Percentiles rank a stretch among this genome's conserved stretches.
These are phyloP conservation scores for Fusarium caatingaense DNA, from an alignment of 2,329 filamentous ascomycete genomes.

Conservation along the genomic window DNA sequence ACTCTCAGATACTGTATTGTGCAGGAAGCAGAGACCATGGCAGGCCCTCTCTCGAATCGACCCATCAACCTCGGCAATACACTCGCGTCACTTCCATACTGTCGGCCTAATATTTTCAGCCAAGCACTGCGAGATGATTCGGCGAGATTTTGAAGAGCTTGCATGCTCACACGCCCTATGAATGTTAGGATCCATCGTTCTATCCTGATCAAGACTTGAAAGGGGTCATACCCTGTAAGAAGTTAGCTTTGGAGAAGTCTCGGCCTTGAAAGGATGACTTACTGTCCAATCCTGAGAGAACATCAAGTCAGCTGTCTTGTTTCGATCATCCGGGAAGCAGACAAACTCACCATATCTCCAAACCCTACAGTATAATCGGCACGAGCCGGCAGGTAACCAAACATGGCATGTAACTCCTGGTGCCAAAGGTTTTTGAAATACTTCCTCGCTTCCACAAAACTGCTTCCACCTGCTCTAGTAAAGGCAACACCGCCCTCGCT, in stretches of 20 bases:
- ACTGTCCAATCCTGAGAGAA: background rate
- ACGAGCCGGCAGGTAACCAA: background rate
- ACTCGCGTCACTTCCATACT: background rate
- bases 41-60: background rate
- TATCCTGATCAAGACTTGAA: background rate
- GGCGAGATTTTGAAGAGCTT: background rate
- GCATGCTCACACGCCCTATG: background rate
- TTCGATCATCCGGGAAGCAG: background rate
- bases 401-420: background rate
- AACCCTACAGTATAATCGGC: background rate
- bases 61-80: background rate
- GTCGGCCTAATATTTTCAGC: background rate
- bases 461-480: background rate
- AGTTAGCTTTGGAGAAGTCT: background rate
- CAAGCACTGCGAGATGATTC: background rate
- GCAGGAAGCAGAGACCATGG: background rate
- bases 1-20: background rate
- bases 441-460: background rate
- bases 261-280: background rate
- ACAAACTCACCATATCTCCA: background rate
- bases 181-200: background rate
- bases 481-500: background rate
- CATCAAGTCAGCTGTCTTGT: background rate
- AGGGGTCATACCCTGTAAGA: background rate
- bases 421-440: background rate